Base-by-base conservation (phyloP, 164 flowering plant genomes). In the Sedum album region DNA sequence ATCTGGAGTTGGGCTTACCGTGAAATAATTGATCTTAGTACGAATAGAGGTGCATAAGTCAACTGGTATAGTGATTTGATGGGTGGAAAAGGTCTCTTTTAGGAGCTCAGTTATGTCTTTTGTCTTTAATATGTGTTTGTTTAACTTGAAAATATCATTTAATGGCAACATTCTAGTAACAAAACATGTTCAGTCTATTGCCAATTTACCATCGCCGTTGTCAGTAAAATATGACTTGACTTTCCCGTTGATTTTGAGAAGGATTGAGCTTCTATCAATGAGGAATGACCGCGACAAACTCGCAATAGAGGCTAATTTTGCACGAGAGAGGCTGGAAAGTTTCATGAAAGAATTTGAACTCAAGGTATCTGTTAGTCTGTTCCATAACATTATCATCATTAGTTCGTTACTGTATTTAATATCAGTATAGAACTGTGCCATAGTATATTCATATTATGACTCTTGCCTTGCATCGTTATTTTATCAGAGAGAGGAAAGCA, bases 271-370 rank as follows among this genome's bases (percentile, higher is more conserved):
- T 25, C 66, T 76, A 25, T 73, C 84, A 39, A 49, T 82, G 30
- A 77, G 87, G 57, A 68, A 80, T 61, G 91, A 85, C 73, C 83
- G 91, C 71, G 88, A 89, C 72, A 89, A 84, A 78, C 53, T 84
- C 67, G 77, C 79, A 6, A 51, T 89, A 78, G 91, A 89, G 75
- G 82, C 83, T 51, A 83, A 78, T 68, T 89, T 86, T 80, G 79
- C 81, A 3, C 81, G 77, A 41, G 91, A 85, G 60, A 85, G 75
- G 71, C 82, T 85, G 68, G 87, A 87, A 30, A 77, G 82, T 44
- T 80, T 82, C 38, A 75, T 78, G 81, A 87, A 83, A 61, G 91
- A 89, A 74, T 76, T 72, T 74, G 87, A 84, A 41, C 85, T 80
- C 70, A 85, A 85, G 90, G 93, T 88, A 11, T 25, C 20, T 15